These are phyloP conservation scores for Trametes punicea DNA, from an alignment of 768 basidiomycete genomes.

Conservation along the genomic window DNA sequence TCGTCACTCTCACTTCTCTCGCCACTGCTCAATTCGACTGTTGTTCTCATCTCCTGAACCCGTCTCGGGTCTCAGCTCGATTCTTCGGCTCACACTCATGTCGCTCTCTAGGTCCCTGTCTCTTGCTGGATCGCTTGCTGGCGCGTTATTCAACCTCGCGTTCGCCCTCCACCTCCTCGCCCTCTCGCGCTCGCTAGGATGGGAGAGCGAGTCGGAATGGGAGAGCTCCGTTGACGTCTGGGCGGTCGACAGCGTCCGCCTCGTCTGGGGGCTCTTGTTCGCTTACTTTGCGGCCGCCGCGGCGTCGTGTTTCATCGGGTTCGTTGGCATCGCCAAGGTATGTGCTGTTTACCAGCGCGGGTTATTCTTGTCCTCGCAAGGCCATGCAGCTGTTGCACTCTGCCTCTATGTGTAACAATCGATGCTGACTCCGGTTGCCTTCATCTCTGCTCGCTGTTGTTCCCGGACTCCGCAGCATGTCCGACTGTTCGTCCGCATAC, in stretches of 20 bases:
- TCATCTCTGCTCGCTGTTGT: background rate
- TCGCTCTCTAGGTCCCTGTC: constrained; percentile 35
- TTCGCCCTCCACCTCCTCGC: constrained; percentile 41
- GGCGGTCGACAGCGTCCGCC: constrained; percentile 39
- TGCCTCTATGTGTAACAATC: background rate
- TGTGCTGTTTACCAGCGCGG: constrained; percentile 24
- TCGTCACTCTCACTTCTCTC: background rate
- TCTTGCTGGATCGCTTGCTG: constrained; percentile 36
- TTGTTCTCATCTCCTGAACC: background rate
- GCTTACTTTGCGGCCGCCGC: constrained; percentile 67
- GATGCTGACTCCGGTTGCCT: background rate
- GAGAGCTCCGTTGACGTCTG: constrained; percentile 40
- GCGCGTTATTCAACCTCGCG: constrained; percentile 39
- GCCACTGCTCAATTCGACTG: background rate
- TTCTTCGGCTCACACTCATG: constrained; percentile 16
- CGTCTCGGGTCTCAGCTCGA: background rate
- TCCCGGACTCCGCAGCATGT: constrained; percentile 44
- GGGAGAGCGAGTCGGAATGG: constrained; percentile 51
- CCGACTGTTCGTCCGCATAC: constrained; percentile 67
- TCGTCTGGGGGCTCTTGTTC: constrained; percentile 60
- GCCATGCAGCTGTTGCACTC: background rate
- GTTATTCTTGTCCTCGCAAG: background rate
- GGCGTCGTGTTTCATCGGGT: constrained; percentile 59
- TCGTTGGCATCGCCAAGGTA: constrained; percentile 70
- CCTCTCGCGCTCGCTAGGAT: constrained; percentile 41